Conservation (phyloP, 306 rosid genomes). For the Luffa aegyptiaca region DNA sequence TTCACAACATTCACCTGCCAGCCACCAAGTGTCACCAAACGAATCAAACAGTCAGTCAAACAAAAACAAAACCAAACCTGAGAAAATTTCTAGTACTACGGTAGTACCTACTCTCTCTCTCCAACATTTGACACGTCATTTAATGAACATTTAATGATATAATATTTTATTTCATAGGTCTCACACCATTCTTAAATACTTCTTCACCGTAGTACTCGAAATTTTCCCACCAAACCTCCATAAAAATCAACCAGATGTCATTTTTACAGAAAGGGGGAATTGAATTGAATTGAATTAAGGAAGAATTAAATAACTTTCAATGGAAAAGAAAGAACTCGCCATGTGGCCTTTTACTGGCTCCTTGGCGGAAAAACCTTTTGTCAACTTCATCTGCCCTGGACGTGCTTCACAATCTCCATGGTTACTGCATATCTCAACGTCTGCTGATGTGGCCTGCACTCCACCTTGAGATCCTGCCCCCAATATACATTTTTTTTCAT, state of each 20-base stretch:
- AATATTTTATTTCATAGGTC: no score
- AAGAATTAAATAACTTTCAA: background rate
- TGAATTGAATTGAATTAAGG: background rate
- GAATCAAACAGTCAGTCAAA: background rate
- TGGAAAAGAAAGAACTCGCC: slow-evolving; percentile 47
- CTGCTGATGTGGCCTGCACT: slow-evolving; percentile 37
- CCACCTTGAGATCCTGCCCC: slow-evolving; percentile 77
- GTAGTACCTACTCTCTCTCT: no score
- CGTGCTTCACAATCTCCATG: slow-evolving; percentile 92
- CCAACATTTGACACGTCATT: no score
- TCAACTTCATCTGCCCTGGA: slow-evolving; percentile 58
- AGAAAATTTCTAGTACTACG: background rate
- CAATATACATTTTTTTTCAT: background rate
- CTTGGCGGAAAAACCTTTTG: slow-evolving; percentile 93
- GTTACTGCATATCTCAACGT: slow-evolving; percentile 45
- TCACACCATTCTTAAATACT: no score
- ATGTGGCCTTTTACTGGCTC: slow-evolving; percentile 82
- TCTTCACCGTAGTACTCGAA: no score
- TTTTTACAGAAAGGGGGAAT: background rate
- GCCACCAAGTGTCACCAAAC: slow-evolving; percentile 17
- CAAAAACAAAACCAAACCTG: background rate
- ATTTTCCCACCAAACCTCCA: background rate
- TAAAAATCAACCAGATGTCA: background rate
- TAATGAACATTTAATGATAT: no score
- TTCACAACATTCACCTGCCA: slow-evolving; percentile 94